Evolutionary conservation across 345 rosid species (phyloP).

Genomic region (Hirschfeldia incana): DNA sequence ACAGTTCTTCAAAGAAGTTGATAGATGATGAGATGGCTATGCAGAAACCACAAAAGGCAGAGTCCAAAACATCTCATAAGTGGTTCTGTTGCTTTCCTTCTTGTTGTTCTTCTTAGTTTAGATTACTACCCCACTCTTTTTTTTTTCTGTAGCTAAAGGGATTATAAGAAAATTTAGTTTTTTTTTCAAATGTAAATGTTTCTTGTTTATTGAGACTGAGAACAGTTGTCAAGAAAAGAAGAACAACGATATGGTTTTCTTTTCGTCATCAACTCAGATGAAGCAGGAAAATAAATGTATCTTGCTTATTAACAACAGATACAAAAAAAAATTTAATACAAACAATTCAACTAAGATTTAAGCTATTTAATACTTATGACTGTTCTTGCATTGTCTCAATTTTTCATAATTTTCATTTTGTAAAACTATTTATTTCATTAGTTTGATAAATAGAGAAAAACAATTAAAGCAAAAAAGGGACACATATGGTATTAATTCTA

Average conservation of each 20-base stretch:
- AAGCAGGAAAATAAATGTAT: neutral
- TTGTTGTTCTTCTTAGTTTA: slow-evolving; percentile 24
- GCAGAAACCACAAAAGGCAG: slow-evolving; percentile 11
- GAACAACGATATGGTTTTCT: neutral
- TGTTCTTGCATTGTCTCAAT: too few species aligned
- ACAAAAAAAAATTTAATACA: neutral
- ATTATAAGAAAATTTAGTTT: neutral
- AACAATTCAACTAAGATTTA: too few species aligned
- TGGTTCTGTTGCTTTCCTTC: slow-evolving; percentile 38
- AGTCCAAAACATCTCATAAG: slow-evolving; percentile 22
- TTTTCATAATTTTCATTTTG: too few species aligned
- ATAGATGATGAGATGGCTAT: slow-evolving; percentile 27
- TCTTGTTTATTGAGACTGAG: slow-evolving; percentile 15
- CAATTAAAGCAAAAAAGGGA: neutral
- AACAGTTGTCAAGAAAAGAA: neutral
- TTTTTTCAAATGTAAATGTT: slow-evolving; percentile 13
- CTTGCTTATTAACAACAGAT: neutral
- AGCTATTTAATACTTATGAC: too few species aligned
- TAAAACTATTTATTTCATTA: too few species aligned
- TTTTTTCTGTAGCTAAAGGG: slow-evolving; percentile 14
- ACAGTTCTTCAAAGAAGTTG: slow-evolving; percentile 25
- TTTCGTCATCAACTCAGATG: slow-evolving; percentile 11
- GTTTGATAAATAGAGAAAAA: too few species aligned
- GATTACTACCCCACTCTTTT: slow-evolving; percentile 7
- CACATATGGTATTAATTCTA: neutral